Percentiles rank a stretch among this genome's conserved stretches.
These are phyloP conservation scores for Naematelia aurantialba DNA, from an alignment of 768 basidiomycete species.

Conservation along the genomic window DNA sequence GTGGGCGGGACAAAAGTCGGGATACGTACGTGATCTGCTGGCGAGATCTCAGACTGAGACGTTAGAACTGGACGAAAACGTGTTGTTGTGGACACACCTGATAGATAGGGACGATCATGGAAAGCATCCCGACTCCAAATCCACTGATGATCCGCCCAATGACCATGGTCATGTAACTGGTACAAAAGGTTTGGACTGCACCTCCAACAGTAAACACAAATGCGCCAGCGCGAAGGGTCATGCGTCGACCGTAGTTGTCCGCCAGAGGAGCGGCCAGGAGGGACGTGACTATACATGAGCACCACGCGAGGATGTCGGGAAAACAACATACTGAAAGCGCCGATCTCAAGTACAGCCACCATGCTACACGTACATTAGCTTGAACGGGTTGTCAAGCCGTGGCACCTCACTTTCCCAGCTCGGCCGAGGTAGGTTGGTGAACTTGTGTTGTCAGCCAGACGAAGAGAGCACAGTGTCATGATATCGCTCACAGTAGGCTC, in stretches of 20 bases:
- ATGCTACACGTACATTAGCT: conserved; percentile 52
- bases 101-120: conserved; percentile 57
- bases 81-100: conserved; percentile 22
- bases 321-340: conserved; percentile 70
- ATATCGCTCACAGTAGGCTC: conserved; percentile 57
- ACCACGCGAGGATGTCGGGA: background rate
- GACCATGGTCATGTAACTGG: conserved; percentile 75
- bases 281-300: conserved; percentile 65
- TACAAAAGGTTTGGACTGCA: conserved; percentile 72
- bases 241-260: conserved; percentile 77
- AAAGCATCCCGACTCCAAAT: conserved; percentile 83
- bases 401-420: conserved; percentile 62
- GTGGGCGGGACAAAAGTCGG: too few relatives aligned
- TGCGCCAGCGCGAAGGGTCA: conserved; percentile 78
- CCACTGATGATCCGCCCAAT: conserved; percentile 77
- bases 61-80: background rate
- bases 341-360: conserved; percentile 91
- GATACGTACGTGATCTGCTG: conserved; percentile 73
- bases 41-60: conserved; percentile 83
- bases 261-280: conserved; percentile 83
- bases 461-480: conserved; percentile 5
- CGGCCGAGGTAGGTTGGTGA: conserved; percentile 66
- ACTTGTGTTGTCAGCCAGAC: conserved; percentile 47
- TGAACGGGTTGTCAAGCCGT: background rate
- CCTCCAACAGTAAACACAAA: conserved; percentile 82